Evolutionary conservation across 2,329 filamentous ascomycete genomes (phyloP).

Genomic region (Blastomyces gilchristii): DNA sequence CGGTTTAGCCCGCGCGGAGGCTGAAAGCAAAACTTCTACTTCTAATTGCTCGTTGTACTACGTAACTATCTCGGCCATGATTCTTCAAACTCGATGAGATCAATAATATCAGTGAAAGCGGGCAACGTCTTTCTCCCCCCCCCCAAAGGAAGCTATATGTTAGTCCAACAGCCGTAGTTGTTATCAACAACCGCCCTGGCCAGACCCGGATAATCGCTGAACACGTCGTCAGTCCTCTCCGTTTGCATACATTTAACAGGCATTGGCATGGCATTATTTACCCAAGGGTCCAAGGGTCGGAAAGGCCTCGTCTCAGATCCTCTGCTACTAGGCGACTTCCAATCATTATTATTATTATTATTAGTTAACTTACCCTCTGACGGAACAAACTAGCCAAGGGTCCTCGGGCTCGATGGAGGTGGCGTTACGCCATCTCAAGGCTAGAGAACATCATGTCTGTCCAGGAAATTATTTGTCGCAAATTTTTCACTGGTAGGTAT

Average conservation of each 20-base stretch:
- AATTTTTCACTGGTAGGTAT: background rate
- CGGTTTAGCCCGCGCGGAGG: background rate
- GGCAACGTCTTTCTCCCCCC: too few species aligned
- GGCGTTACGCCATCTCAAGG: slow-evolving; percentile 1
- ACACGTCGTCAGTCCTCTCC: background rate
- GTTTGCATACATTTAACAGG: background rate
- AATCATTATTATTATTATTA: too few species aligned
- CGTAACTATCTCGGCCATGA: too few species aligned
- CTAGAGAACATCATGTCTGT: too few species aligned
- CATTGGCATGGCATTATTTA: too few species aligned
- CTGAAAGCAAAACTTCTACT: too few species aligned
- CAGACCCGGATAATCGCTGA: background rate
- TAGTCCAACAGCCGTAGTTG: too few species aligned
- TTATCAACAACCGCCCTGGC: too few species aligned
- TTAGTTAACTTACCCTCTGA: background rate
- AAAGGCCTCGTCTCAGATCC: background rate
- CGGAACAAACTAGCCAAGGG: background rate
- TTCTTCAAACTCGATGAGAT: too few species aligned
- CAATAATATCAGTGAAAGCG: too few species aligned
- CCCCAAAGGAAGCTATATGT: too few species aligned
- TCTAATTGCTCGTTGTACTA: too few species aligned
- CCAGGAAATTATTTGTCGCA: background rate
- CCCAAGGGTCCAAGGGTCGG: background rate
- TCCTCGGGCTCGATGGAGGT: background rate
- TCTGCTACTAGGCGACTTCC: background rate